phyloP scores from a whole-genome alignment of 306 rosid genomes.

The Cicer cuneatum region DNA sequence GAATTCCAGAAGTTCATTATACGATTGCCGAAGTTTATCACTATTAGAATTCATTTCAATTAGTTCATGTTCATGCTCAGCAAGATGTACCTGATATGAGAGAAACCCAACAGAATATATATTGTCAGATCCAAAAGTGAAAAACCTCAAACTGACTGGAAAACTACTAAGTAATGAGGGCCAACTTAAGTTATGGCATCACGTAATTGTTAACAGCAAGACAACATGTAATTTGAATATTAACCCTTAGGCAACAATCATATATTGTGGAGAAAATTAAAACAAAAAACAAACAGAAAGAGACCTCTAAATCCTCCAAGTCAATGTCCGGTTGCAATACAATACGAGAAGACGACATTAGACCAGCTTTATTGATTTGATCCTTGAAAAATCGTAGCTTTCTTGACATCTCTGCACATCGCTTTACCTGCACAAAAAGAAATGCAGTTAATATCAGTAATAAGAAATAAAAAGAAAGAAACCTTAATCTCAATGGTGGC shows the following conservation, averaged over 20 bases:
- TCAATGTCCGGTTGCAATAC: conserved; percentile 76
- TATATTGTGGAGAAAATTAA: conserved; percentile 16
- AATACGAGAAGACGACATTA: conserved; percentile 61
- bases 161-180: conserved; percentile 30
- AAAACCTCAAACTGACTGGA: conserved; percentile 28
- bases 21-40: conserved; percentile 87
- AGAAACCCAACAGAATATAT: conserved; percentile 34
- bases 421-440: conserved; percentile 75
- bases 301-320: conserved; percentile 91
- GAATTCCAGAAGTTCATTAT: conserved; percentile 95
- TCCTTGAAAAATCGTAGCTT: conserved; percentile 91
- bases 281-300: conserved; percentile 38
- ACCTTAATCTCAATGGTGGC: conserved; percentile 18
- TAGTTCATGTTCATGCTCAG: conserved; percentile 96
- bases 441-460: conserved; percentile 39
- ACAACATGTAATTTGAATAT: conserved; percentile 39
- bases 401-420: conserved; percentile 99
- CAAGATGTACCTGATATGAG: conserved; percentile 76
- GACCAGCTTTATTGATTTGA: conserved; percentile 87
- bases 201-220: conserved; percentile 31
- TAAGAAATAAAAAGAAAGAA: background rate
- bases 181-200: conserved; percentile 36
- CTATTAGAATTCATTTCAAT: conserved; percentile 90
- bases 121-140: conserved; percentile 47
- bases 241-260: conserved; percentile 39